Evolutionary conservation across 2,329 filamentous ascomycete genomes (phyloP).

Genomic region (Didymella glomerata): DNA sequence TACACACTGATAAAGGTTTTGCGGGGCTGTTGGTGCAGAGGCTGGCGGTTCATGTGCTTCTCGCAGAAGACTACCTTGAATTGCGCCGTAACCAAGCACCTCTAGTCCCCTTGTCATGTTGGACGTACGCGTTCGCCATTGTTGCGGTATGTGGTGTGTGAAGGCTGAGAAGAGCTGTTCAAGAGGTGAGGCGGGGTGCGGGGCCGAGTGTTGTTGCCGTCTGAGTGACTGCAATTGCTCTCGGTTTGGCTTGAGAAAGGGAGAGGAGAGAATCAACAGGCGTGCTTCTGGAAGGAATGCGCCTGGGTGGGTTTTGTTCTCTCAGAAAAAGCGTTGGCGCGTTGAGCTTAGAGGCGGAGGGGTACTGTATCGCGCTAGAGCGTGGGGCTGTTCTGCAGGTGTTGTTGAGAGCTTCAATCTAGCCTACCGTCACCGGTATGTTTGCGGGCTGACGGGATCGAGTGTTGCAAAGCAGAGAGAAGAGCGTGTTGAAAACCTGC

Average conservation of each 20-base stretch:
- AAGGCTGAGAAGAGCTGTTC: slow-evolving; percentile 20
- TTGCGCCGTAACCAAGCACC: slow-evolving; percentile 20
- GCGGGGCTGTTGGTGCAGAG: slow-evolving; percentile 9
- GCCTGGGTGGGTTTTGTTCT: slow-evolving; percentile 35
- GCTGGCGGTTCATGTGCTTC: slow-evolving; percentile 15
- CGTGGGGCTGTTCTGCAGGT: slow-evolving; percentile 33
- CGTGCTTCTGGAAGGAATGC: slow-evolving; percentile 26
- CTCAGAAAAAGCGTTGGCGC: slow-evolving; percentile 29
- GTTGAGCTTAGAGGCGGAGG: slow-evolving; percentile 35
- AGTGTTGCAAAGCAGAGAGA: neutral
- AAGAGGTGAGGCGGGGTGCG: slow-evolving; percentile 27
- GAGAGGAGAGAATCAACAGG: slow-evolving; percentile 17
- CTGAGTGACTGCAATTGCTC: slow-evolving; percentile 25
- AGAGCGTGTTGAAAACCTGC: slow-evolving; percentile 13
- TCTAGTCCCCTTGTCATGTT: slow-evolving; percentile 7
- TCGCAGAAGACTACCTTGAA: slow-evolving; percentile 14
- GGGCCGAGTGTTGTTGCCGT: slow-evolving; percentile 29
- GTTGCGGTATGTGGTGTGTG: slow-evolving; percentile 32
- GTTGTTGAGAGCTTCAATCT: slow-evolving; percentile 23
- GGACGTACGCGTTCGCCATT: slow-evolving; percentile 73
- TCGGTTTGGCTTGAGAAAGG: slow-evolving; percentile 11
- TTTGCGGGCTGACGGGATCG: slow-evolving; percentile 1
- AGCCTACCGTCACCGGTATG: slow-evolving; percentile 9
- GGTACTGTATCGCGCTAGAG: slow-evolving; percentile 32
- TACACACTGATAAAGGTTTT: neutral